Evolutionary conservation across 2,329 filamentous ascomycete species (phyloP), one percentile per base, ranked within the genome.

Genomic region (Talaromyces sp.): DNA sequence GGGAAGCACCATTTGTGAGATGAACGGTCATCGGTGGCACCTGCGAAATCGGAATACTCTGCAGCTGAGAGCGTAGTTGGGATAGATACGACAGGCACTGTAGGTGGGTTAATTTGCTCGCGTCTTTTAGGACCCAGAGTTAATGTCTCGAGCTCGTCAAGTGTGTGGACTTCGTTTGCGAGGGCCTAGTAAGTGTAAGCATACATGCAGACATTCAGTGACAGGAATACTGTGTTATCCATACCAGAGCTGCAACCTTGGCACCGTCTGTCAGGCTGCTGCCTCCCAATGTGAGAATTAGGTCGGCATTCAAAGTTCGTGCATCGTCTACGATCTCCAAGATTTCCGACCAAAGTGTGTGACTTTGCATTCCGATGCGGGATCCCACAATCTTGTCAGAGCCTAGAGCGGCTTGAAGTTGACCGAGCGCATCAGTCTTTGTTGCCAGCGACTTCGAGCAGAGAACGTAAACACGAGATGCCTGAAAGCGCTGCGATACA

Each of bases 191-290:
- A 4, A 7, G 22, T 16, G 33, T 54, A 47, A 63, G 43, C 37
- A 45, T 9, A 29, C 4, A 1, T 10, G 14, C 17, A 17, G n/a
- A 33, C 55, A 24, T 51, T 22, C n/a, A 27, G 11, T 30, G 8
- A 3, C 11, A 32, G 9, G 33, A 40, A 35, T 10, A 2, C 24
- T 11, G 27, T 20, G 9, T 4, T 11, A 14, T 19, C 53, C 58
- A 46, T 54, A 77, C 80, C 19, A 82, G 67, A 3, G 76, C 69
- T 22, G 80, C 69, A 1, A 84, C 70, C 63, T 85, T 85, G 0
- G 81, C 81, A 0, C 72, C 80, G 61, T 85, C 82, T 0, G 80
- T 83, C n/a, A 84, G 62, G 42, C 77, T 82, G 0, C 82, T 81
- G 1, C 75, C 82, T 3, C 83, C 82, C 2, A 85, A 64, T 0